phyloP scores from a whole-genome alignment of 2,329 filamentous ascomycete species.

The Pseudogymnoascus sp. region DNA sequence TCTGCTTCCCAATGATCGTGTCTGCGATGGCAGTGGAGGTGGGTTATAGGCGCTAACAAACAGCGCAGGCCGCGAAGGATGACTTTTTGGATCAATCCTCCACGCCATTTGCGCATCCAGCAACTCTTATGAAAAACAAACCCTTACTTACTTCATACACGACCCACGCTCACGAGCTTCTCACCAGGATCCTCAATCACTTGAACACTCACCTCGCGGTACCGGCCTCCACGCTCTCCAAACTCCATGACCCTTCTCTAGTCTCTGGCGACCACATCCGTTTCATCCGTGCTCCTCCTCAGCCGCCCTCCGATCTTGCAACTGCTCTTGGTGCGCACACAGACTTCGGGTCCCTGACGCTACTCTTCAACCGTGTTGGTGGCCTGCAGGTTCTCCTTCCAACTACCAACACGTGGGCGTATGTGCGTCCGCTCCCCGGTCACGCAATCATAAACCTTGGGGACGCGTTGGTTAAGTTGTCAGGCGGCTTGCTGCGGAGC shows the following conservation, averaged over 20 bases:
- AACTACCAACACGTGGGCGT: constrained; percentile 24
- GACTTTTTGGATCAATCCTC: constrained; percentile 20
- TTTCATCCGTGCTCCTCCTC: constrained; percentile 22
- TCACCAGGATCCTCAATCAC: constrained; percentile 18
- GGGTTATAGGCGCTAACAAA: not conserved
- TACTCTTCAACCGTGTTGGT: constrained; percentile 33
- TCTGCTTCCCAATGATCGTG: not conserved
- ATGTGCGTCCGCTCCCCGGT: constrained; percentile 28
- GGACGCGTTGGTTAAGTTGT: constrained; percentile 31
- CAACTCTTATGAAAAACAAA: constrained; percentile 17
- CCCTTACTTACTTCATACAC: constrained; percentile 19
- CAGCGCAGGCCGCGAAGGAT: constrained; percentile 16
- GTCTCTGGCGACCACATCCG: constrained; percentile 22
- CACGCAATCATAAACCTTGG: constrained; percentile 32
- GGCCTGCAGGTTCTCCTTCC: constrained; percentile 32
- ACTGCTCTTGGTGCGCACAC: constrained; percentile 28
- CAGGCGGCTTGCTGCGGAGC: constrained; percentile 26
- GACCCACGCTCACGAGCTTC: constrained; percentile 17
- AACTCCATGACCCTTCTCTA: constrained; percentile 15
- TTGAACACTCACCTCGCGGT: constrained; percentile 22
- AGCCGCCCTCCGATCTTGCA: constrained; percentile 19
- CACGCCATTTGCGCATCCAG: constrained; percentile 18
- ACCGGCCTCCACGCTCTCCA: constrained; percentile 16
- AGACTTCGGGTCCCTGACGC: constrained; percentile 32
- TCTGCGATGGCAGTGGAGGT: not conserved